These are phyloP conservation scores for Lepidium sativum DNA, from an alignment of 345 rosid genomes.

Conservation along the genomic window DNA sequence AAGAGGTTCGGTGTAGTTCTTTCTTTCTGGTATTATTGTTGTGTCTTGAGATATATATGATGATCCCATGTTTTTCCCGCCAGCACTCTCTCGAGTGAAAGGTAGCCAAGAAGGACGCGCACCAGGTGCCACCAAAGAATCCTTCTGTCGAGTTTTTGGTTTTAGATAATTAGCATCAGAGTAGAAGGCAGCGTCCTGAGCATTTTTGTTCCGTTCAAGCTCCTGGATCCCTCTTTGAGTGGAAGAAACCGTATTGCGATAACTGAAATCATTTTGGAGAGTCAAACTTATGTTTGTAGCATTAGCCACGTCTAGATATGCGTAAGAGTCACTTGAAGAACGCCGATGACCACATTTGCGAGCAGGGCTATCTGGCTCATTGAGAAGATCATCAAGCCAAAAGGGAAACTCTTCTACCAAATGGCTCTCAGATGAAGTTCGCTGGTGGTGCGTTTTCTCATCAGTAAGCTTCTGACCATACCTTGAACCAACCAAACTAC, in stretches of 20 bases:
- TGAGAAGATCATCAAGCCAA: constrained; percentile 99
- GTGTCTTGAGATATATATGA: constrained; percentile 41
- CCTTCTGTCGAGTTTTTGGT: constrained; percentile 48
- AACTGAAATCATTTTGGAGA: constrained; percentile 53
- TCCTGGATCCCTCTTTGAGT: constrained; percentile 66
- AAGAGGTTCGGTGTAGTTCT: constrained; percentile 45
- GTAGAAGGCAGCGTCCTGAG: constrained; percentile 37
- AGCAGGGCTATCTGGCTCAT: constrained; percentile 93
- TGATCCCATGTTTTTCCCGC: constrained; percentile 43
- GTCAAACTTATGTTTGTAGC: constrained; percentile 48
- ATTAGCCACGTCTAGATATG: constrained; percentile 63
- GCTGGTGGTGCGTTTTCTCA: constrained; percentile 55
- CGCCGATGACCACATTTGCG: constrained; percentile 89
- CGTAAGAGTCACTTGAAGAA: constrained; percentile 95
- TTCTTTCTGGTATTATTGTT: constrained; percentile 44
- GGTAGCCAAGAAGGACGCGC: constrained; percentile 39
- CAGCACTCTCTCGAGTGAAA: constrained; percentile 44
- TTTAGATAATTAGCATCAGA: constrained; percentile 40
- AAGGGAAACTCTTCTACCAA: constrained; percentile 89
- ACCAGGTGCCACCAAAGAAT: constrained; percentile 34
- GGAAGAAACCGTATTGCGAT: constrained; percentile 30
- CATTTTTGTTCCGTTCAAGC: constrained; percentile 46
- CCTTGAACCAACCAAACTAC: constrained; percentile 52
- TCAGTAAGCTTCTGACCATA: constrained; percentile 59
- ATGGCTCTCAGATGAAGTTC: constrained; percentile 88